Percentiles rank a stretch among this genome's conserved stretches.
Evolutionary conservation across 2,329 filamentous ascomycete species (phyloP).

Genomic region (Colletotrichum sp.): DNA sequence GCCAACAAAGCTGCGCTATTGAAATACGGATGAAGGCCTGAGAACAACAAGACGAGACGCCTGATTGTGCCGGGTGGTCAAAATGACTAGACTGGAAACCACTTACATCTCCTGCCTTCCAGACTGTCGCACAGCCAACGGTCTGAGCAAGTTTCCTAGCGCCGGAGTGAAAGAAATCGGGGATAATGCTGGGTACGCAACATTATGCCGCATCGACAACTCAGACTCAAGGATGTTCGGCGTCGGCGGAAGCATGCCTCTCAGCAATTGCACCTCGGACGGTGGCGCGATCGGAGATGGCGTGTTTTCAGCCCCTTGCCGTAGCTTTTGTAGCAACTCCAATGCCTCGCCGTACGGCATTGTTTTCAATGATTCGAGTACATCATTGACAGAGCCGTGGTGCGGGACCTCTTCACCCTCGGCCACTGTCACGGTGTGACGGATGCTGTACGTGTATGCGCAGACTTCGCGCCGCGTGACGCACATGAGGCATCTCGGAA

Average conservation of each 20-base stretch:
- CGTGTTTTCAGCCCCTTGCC: background rate
- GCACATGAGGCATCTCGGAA: constrained; percentile 6
- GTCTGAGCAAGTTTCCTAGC: background rate
- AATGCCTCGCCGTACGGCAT: background rate
- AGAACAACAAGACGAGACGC: rapidly evolving
- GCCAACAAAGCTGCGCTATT: background rate
- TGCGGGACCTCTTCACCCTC: background rate
- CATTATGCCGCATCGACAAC: background rate
- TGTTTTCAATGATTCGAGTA: background rate
- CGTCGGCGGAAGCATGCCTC: background rate
- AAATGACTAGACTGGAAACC: rapidly evolving
- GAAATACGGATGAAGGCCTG: rapidly evolving
- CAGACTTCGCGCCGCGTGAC: background rate
- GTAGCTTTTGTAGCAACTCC: background rate
- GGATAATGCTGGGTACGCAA: background rate
- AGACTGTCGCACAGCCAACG: background rate
- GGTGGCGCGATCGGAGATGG: background rate
- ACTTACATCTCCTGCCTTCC: background rate
- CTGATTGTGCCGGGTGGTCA: rapidly evolving
- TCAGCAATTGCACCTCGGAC: background rate
- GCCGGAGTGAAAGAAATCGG: background rate
- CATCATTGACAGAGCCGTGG: background rate
- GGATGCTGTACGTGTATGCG: constrained; percentile 5
- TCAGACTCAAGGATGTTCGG: constrained; percentile 1
- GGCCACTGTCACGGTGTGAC: background rate